Base-by-base conservation (phyloP, 345 rosid species). In the Stellera chamaejasme region DNA sequence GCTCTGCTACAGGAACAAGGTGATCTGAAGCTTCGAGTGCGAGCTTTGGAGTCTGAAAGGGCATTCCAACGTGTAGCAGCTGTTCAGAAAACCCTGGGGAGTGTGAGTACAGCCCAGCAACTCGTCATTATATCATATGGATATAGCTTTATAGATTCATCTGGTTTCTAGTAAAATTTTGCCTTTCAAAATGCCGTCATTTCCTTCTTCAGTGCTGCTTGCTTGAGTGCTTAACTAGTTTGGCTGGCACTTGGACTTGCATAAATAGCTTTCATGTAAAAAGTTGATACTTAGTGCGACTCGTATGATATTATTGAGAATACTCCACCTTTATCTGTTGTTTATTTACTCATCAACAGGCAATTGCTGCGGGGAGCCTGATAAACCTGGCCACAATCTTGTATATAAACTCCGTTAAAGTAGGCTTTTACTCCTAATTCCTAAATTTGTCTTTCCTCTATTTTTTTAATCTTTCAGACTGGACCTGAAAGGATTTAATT, bases 31-130 rank as follows among this genome's bases (percentile, higher is more conserved):
- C 95, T 92, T 59, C 79, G 98, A 50, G 98, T 92, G 53, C 80
- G 98, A 64, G 68, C 98, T 6, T 56, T 92, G 48, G 98, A 92
- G 72, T 77, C 98, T 51, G 98, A 92, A 77, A 81, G 98, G 69
- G 87, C 97, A 55, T 92, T 92, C 71, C 87, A 86, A 72, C 98
- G 98, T 26, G 95, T 92, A 72, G 95, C 95, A 26, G 67, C 87
- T 55, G 98, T 88, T 72, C 98, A 92, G 54, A 84, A 84, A 77
- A 92, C 94, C 60, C 69, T 88, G 10, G 98, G 98, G 67, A 86
- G 85, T 73, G 98, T 88, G 65, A 86, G 97, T 79, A 43, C 25
- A 55, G 14, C 54, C 44, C 46, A 15, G 44, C 16, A 23, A 23
- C 49, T 52, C 13, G 23, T 14, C 49, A 13, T 42, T 60, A 27